Base-by-base conservation (phyloP, 768 basidiomycete species). In the Sutorius australiensis region DNA sequence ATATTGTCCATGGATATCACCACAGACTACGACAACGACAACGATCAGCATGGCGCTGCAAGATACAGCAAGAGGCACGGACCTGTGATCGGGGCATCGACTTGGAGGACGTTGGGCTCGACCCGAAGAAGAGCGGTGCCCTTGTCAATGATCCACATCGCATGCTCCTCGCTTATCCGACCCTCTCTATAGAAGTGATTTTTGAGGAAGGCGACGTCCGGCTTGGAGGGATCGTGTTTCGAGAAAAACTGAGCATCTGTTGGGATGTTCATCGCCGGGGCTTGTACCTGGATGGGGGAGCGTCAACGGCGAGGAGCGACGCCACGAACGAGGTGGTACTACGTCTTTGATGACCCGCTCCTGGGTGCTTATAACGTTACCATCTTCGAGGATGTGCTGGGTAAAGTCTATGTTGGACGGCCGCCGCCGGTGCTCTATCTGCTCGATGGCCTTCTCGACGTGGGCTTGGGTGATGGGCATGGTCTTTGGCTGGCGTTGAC, bases 151-250 rank as follows among this genome's bases (percentile, higher is more conserved):
- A 99, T 98, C 78, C 86, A 97, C 57, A 97, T 67, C 4, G 97
- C 97, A 69, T 98, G 94, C 41, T 95, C 92, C 69, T 98, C 95
- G 16, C 86, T 94, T 60, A 98, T 61, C 46, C 95, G 78, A 0
- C 95, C 95, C 70, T 98, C 95, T 33, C 97, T 83, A 72, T 98
- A 98, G 68, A 99, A 98, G 73, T 99, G 97, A 64, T 98, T 98
- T 77, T 98, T 99, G 57, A 99, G 80, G 72, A 93, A 98, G 28
- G 91, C 94, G 60, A 98, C 78, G 70, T 98, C 92, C 10, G 95
- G 95, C 71, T 95, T 98, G 28, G 85, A 80, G 40, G 81, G 85
- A 75, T 98, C 95, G 61, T 83, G 80, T 54, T 63, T 68, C 53
- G 89, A 86, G 74, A 87, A 98, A 81, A 98, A 99, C 69, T 98